These are phyloP conservation scores for Pelargonium nanum DNA, from an alignment of 345 rosid species.

Conservation along the genomic window DNA sequence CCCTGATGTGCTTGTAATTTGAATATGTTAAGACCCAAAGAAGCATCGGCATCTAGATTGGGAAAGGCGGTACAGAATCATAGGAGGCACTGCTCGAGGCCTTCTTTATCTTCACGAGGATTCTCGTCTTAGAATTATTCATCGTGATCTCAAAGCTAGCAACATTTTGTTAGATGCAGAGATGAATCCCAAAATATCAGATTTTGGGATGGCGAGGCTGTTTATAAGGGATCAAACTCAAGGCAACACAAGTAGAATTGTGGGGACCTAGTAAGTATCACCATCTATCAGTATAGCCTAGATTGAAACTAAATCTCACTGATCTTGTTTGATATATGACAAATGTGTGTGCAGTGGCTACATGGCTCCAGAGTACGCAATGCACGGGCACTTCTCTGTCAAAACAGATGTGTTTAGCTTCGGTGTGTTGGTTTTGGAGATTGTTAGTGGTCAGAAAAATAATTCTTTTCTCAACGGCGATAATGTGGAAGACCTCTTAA, in stretches of 20 bases:
- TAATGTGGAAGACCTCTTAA: not conserved
- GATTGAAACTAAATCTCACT: no score
- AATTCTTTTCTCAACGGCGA: not conserved
- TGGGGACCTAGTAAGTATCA: slow-evolving; percentile 20
- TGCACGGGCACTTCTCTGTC: not conserved
- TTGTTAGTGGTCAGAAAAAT: not conserved
- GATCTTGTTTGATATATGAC: no score
- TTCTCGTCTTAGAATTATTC: slow-evolving; percentile 11
- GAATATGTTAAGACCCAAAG: no score
- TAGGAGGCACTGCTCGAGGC: slow-evolving; percentile 11
- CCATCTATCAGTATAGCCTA: no score
- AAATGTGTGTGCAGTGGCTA: no score
- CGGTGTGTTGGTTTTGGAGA: not conserved
- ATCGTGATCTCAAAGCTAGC: no score
- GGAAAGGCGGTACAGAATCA: slow-evolving; percentile 7
- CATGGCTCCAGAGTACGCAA: no score
- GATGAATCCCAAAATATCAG: slow-evolving; percentile 16
- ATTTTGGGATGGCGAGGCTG: slow-evolving; percentile 13
- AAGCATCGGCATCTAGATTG: no score
- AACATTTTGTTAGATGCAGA: slow-evolving; percentile 10
- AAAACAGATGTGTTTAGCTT: slow-evolving; percentile 6
- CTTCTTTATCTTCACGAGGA: slow-evolving; percentile 16
- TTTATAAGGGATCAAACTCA: slow-evolving; percentile 7
- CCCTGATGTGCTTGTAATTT: no score
- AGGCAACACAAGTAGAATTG: slow-evolving; percentile 5